phyloP scores from a whole-genome alignment of 2,329 filamentous ascomycete genomes.

The Penicillium sp. region DNA sequence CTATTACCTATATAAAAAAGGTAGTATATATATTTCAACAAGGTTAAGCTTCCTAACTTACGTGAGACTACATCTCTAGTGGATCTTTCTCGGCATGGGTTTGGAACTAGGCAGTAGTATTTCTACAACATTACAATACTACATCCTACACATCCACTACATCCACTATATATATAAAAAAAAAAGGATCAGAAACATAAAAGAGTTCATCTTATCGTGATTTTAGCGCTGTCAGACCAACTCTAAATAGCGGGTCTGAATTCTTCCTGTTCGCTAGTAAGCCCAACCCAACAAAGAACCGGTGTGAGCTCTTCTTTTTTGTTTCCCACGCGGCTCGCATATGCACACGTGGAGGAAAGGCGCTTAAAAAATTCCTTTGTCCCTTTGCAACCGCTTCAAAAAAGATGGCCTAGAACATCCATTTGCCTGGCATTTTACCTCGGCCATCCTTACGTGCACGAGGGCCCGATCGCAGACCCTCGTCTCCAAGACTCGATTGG shows the following conservation, averaged over 20 bases:
- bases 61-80: neutral
- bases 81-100: neutral
- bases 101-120: neutral
- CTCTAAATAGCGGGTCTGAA: slow-evolving; percentile 25
- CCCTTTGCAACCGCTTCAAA: neutral
- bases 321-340: slow-evolving; percentile 10
- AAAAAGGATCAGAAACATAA: neutral
- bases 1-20: neutral
- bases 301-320: slow-evolving; percentile 15
- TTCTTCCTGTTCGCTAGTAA: neutral
- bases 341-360: slow-evolving; percentile 11
- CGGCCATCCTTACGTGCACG: slow-evolving; percentile 23
- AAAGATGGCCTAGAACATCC: neutral
- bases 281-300: slow-evolving; percentile 19
- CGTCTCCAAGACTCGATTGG: slow-evolving; percentile 36
- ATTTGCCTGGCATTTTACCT: slow-evolving; percentile 2
- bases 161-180: neutral
- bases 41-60: neutral
- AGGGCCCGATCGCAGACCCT: slow-evolving; percentile 28
- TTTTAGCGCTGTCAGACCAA: slow-evolving; percentile 27
- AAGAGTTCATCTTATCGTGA: slow-evolving; percentile 23
- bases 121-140: neutral
- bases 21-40: neutral
- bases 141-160: neutral
- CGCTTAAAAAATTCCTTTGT: neutral